Base-by-base conservation (phyloP, 495 filamentous ascomycete genomes). In the Neurospora africana region DNA sequence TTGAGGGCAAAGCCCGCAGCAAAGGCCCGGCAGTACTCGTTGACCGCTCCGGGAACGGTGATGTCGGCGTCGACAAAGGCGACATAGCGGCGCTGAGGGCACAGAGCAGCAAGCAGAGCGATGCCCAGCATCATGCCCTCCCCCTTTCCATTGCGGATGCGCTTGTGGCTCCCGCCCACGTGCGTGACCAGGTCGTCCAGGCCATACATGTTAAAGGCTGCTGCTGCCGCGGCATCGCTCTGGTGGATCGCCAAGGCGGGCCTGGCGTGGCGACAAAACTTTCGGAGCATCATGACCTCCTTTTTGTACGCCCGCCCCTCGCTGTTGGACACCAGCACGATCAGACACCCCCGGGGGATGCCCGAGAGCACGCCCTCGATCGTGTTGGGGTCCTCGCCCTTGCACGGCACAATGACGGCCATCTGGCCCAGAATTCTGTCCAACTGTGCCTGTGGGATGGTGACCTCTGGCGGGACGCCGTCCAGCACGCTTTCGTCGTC, bases 1-100 rank as follows among this genome's bases (percentile, higher is more conserved):
- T 44, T 53, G 65, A 79, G 73, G 39, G 75, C 73, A 17, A 80
- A 78, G 1, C 78, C 79, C 27, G 76, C 75, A 2, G 79, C 78
- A 69, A 73, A 80, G 53, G 68, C 73, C 13, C 68, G 36, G 72
- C 78, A 79, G 74, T 80, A 80, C 65, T 80, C 79, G 37, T 69
- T 23, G 21, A 78, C 73, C 0, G 78, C 70, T 4, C 70, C 71
- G 11, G 78, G 69, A 10, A 75, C 40, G 7, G 72, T 61, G 70
- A 75, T 77, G 73, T 80, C 79, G 44, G 79, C 78, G 70, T 80
- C 79, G 39, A 80, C 71, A 68, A 80, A 80, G 44, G 78, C 78
- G 44, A 80, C 69, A 69, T 79, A 80, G 4, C 69, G 72, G 13
- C 67, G 33, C 10, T 72, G 53, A 0, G 74, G 70, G 53, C 71